phyloP scores from a whole-genome alignment of 2,329 filamentous ascomycete genomes.

The Hirsutella thompsonii region DNA sequence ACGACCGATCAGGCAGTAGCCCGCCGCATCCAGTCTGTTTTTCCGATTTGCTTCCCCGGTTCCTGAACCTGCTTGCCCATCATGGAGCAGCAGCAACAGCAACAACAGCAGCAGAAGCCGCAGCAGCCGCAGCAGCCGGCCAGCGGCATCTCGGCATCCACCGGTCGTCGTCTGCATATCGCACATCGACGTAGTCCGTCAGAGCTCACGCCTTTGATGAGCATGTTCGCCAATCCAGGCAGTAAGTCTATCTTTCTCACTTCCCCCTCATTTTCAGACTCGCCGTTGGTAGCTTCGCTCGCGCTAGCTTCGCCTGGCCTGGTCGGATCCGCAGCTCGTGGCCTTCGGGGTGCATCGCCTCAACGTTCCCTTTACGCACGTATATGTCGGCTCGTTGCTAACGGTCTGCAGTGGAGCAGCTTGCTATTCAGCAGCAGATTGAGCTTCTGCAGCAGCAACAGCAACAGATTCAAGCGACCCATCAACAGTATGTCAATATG shows the following conservation, averaged over 20 bases:
- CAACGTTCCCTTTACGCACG: neutral
- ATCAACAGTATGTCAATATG: conserved; percentile 97
- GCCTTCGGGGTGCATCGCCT: neutral
- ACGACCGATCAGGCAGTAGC: conserved; percentile 5
- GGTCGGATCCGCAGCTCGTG: too few relatives aligned
- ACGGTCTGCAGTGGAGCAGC: conserved; percentile 67
- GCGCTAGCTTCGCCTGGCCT: neutral
- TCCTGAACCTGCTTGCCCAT: conserved; percentile 33
- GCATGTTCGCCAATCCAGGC: conserved; percentile 60
- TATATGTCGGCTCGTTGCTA: conserved; percentile 4
- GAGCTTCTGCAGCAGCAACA: conserved; percentile 95
- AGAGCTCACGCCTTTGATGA: conserved; percentile 94
- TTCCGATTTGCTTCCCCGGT: conserved; percentile 1
- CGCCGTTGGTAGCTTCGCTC: neutral
- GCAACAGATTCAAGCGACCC: conserved; percentile 90
- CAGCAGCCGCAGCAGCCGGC: conserved; percentile 33
- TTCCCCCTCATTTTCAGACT: neutral
- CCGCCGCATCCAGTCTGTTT: conserved; percentile 30
- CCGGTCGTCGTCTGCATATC: conserved; percentile 88
- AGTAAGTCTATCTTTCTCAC: conserved; percentile 35
- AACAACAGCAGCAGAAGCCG: conserved; percentile 41
- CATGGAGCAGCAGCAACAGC: conserved; percentile 41
- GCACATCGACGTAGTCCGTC: conserved; percentile 94
- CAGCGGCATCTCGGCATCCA: conserved; percentile 55
- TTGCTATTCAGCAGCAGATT: conserved; percentile 95